Evolutionary conservation across 176 grass and related monocot genomes (phyloP).

Genomic region (Cocos nucifera): DNA sequence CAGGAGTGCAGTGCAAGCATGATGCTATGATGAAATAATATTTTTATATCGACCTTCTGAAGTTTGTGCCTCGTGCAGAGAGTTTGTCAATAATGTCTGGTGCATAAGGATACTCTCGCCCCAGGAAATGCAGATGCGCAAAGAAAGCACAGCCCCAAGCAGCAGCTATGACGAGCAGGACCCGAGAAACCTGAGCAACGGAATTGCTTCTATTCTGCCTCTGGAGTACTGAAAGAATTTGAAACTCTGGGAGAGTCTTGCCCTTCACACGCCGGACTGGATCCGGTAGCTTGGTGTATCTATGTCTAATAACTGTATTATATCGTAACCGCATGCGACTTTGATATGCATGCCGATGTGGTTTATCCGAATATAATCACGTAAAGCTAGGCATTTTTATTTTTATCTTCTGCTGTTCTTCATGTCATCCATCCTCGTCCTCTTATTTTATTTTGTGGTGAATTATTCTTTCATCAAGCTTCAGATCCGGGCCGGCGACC

Average conservation of each 20-base stretch:
- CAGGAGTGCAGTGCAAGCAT: no score
- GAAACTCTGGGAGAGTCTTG: not conserved
- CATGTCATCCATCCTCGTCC: no score
- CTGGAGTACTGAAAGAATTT: no score
- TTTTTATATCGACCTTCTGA: no score
- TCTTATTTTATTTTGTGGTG: no score
- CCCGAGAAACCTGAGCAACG: not conserved
- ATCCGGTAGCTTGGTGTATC: not conserved
- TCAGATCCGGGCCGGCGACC: no score
- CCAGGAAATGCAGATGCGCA: constrained; percentile 67
- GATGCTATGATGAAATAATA: no score
- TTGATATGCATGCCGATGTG: not conserved
- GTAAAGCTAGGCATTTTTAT: not conserved
- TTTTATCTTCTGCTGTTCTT: no score
- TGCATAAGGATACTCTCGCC: constrained; percentile 88
- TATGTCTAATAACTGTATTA: not conserved
- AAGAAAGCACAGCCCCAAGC: constrained; percentile 31
- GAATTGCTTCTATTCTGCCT: no score
- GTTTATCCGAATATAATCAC: not conserved
- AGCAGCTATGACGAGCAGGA: constrained; percentile 22
- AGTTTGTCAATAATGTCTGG: constrained; percentile 87
- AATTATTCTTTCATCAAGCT: no score
- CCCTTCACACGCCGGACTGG: not conserved
- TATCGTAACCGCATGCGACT: not conserved
- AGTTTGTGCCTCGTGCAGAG: constrained; percentile 26